These are phyloP conservation scores for Endogone sp. DNA, from an alignment of 192 early-diverging fungal genomes.

Conservation along the genomic window DNA sequence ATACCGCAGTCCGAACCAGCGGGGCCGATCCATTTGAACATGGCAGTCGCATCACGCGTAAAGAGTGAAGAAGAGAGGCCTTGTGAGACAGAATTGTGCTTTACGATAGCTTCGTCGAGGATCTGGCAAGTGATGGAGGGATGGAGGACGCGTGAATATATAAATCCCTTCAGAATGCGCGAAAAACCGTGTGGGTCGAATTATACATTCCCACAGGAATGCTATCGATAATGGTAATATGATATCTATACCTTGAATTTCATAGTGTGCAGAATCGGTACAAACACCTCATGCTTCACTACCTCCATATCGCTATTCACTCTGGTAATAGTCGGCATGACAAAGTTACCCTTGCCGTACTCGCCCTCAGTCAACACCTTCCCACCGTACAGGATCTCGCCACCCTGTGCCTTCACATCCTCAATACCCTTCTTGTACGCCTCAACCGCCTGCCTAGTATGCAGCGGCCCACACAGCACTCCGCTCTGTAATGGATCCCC, in stretches of 20 bases:
- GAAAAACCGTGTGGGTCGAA: constrained; percentile 27
- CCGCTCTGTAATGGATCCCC: constrained; percentile 83
- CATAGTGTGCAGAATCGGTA: constrained; percentile 88
- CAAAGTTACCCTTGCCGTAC: constrained; percentile 73
- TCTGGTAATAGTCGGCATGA: constrained; percentile 88
- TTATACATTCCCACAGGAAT: no score
- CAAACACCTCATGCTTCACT: constrained; percentile 93
- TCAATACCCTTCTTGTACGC: constrained; percentile 72
- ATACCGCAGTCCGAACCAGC: constrained; percentile 89
- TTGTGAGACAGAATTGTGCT: constrained; percentile 89
- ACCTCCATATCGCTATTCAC: constrained; percentile 71
- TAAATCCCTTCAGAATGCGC: neutral
- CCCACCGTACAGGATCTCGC: constrained; percentile 83
- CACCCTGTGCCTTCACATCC: constrained; percentile 78
- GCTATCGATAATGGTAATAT: no score
- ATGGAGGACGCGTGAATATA: neutral
- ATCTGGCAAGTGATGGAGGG: constrained; percentile 26
- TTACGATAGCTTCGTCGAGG: constrained; percentile 80
- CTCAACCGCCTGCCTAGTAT: constrained; percentile 80
- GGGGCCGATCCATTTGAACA: constrained; percentile 93
- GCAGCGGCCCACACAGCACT: constrained; percentile 88
- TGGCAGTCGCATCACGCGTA: constrained; percentile 70
- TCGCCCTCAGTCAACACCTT: constrained; percentile 60
- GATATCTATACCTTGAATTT: constrained; percentile 57
- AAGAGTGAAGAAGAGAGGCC: constrained; percentile 85